Evolutionary conservation across 1,284 basidiomycete genomes (phyloP).

Genomic region (Agroathelia rolfsii): DNA sequence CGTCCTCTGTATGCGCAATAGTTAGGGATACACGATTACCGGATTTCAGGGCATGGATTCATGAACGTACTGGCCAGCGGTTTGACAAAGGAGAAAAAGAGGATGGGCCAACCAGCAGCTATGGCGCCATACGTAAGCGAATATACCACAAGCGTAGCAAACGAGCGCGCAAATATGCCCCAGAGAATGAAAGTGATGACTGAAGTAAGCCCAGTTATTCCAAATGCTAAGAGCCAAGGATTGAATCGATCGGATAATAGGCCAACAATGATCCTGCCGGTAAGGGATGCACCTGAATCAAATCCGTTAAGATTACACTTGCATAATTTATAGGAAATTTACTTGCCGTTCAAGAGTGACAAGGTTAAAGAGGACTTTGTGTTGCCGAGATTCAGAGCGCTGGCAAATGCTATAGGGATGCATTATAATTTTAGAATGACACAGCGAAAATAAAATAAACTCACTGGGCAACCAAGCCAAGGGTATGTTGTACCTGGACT

Average conservation of each 20-base stretch:
- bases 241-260: conserved; percentile 26
- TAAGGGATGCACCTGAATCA: conserved; percentile 18
- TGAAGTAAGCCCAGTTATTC: conserved; percentile 19
- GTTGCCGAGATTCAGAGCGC: conserved; percentile 17
- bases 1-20: conserved; percentile 20
- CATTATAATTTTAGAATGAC: conserved; percentile 2
- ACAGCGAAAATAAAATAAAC: conserved; percentile 6
- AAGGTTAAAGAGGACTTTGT: conserved; percentile 19
- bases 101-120: conserved; percentile 27
- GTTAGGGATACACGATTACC: neutral
- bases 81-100: conserved; percentile 25
- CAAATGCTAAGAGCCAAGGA: conserved; percentile 24
- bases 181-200: conserved; percentile 28
- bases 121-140: conserved; percentile 24
- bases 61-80: conserved; percentile 22
- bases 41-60: no score
- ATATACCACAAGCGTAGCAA: conserved; percentile 25
- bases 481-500: conserved; percentile 25
- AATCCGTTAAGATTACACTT: no score
- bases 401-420: conserved; percentile 20
- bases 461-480: conserved; percentile 26
- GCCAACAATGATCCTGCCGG: conserved; percentile 25
- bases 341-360: conserved; percentile 20
- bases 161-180: conserved; percentile 25
- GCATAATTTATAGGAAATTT: no score